Evolutionary conservation across 352 stramenopile species (phyloP), one percentile per base, ranked within the genome.

Genomic region (Globisporangium splendens): DNA sequence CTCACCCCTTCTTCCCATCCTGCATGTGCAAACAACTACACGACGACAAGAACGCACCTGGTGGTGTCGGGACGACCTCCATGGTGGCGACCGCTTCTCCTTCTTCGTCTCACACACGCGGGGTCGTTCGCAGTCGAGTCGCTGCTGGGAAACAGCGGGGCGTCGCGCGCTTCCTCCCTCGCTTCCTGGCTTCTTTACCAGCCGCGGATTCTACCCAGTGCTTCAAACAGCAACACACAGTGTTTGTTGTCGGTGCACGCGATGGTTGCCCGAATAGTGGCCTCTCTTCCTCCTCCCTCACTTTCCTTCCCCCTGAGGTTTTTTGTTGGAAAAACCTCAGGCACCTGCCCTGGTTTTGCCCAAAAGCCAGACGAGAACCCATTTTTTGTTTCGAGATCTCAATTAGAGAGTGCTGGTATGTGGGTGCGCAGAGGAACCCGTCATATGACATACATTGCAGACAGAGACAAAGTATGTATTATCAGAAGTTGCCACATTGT

Each of bases 51-150:
- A 17, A 46, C 62, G 54, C 33, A 79, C 71, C 66, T 68, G 71
- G 68, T 18, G 68, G 71, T 38, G 68, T 73, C 10, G 71, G 65
- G 46, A 35, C 28, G 7, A 62, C 46, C 59, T 79, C 68, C 46
- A 39, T 49, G 49, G 28, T 44, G 28, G 7, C 28, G 28, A 8
- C 3, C 28, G 28, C 28, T 35, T 35, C 28, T 35, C 7, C 7
- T 6, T 35, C 38, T 55, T 31, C 47, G 31, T 51, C 51, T 50
- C 24, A 41, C 39, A 17, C 35, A 31, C 50, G 28, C 18, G 35
- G 14, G 42, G n/a, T 15, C n/a, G 46, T 8, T 56, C 50, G 22
- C n/a, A 22, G 15, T 13, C 15, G 17, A 47, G 28, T 17, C 24
- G 21, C 18, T 47, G 38, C 50, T 31, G 18, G 3, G 33, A 18